Percentiles rank a stretch among this genome's conserved stretches.
Conservation (phyloP, 1,139 yeast genomes). For the Blastobotrys indianensis region DNA sequence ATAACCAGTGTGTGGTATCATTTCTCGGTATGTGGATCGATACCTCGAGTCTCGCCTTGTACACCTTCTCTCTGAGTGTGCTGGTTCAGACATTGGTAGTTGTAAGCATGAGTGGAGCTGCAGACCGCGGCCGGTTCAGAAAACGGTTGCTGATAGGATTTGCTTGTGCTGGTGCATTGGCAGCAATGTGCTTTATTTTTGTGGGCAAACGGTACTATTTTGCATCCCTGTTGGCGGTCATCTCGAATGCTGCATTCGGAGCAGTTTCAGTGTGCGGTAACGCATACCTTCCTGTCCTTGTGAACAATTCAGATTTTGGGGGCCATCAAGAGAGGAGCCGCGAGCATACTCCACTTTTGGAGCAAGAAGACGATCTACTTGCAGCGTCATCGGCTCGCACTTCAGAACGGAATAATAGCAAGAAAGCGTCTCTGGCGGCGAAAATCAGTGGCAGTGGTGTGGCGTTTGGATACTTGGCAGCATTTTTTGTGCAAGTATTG, state of each 20-base stretch:
- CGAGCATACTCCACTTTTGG: slow-evolving; percentile 16
- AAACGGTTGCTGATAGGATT: slow-evolving; percentile 47
- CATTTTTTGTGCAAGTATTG: slow-evolving; percentile 52
- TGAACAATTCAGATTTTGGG: slow-evolving; percentile 26
- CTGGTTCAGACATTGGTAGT: slow-evolving; percentile 59
- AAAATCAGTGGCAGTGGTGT: slow-evolving; percentile 59
- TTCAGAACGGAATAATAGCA: slow-evolving; percentile 5
- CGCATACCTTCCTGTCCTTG: slow-evolving; percentile 56
- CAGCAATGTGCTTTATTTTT: slow-evolving; percentile 43
- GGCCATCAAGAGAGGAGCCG: background rate
- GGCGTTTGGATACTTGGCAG: slow-evolving; percentile 59
- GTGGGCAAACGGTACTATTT: slow-evolving; percentile 45
- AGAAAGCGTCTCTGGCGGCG: slow-evolving; percentile 14
- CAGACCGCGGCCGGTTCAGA: slow-evolving; percentile 52
- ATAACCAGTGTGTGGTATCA: slow-evolving; percentile 39
- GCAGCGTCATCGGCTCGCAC: background rate
- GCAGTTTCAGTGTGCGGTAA: slow-evolving; percentile 74
- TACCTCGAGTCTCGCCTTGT: slow-evolving; percentile 61
- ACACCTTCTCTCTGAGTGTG: slow-evolving; percentile 61
- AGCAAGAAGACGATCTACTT: slow-evolving; percentile 13
- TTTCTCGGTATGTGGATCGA: slow-evolving; percentile 52
- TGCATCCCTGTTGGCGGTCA: slow-evolving; percentile 50
- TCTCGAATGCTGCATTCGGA: slow-evolving; percentile 64
- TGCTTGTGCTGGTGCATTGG: slow-evolving; percentile 50
- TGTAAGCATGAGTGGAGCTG: slow-evolving; percentile 60